A percentile compares a stretch with the other conserved stretches of the same genome.
Conservation (phyloP, 768 basidiomycete species). For the Collybia mongolica region DNA sequence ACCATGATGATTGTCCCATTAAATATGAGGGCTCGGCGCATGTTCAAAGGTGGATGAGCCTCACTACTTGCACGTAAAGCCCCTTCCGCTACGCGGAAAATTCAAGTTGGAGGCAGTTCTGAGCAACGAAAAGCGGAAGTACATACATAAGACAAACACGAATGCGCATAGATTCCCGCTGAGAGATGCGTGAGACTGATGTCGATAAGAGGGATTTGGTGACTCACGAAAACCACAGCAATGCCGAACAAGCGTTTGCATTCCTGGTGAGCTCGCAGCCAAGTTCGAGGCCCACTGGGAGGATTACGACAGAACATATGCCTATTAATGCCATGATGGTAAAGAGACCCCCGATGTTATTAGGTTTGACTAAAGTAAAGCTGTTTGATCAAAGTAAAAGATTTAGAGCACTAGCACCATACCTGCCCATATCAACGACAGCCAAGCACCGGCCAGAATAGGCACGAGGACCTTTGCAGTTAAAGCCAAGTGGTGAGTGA, state of each 20-base stretch:
- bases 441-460: slow-evolving; percentile 59
- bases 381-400: neutral
- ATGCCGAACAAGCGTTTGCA: slow-evolving; percentile 71
- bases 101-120: neutral
- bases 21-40: slow-evolving; percentile 68
- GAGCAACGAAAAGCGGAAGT: neutral
- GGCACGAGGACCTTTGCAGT: slow-evolving; percentile 63
- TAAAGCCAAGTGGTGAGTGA: slow-evolving; percentile 68
- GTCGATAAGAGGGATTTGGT: neutral
- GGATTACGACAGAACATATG: slow-evolving; percentile 59
- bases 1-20: slow-evolving; percentile 50
- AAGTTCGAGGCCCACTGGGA: slow-evolving; percentile 77
- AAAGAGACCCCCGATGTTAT: slow-evolving; percentile 62
- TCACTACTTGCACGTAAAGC: slow-evolving; percentile 62
- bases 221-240: slow-evolving; percentile 74
- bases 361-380: slow-evolving; percentile 51
- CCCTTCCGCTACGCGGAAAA: slow-evolving; percentile 45
- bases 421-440: slow-evolving; percentile 83
- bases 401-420: slow-evolving; percentile 15
- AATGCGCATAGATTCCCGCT: slow-evolving; percentile 71
- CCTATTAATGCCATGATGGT: slow-evolving; percentile 71
- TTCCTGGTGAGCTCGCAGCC: slow-evolving; percentile 80
- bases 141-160: slow-evolving; percentile 59
- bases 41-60: slow-evolving; percentile 71
- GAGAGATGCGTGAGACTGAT: neutral